phyloP scores from a whole-genome alignment of 768 basidiomycete genomes.

The Wakefieldia striispora region DNA sequence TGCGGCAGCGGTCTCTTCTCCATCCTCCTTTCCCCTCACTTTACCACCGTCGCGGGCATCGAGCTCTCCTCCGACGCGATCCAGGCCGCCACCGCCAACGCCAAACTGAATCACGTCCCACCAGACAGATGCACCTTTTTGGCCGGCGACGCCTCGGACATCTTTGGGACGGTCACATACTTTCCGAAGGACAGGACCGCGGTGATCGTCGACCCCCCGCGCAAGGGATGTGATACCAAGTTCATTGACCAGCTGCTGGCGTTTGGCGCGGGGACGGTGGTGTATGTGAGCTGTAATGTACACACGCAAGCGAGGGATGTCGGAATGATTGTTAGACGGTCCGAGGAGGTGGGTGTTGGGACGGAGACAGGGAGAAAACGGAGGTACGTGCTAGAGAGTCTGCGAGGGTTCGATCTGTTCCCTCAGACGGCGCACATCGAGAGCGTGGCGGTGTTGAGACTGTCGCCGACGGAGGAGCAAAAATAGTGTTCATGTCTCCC shows the following conservation, averaged over 20 bases:
- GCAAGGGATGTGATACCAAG: slow-evolving; percentile 87
- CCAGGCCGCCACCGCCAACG: slow-evolving; percentile 64
- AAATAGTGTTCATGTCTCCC: neutral
- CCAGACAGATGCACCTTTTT: slow-evolving; percentile 60
- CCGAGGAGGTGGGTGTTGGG: slow-evolving; percentile 35
- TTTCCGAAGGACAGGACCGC: slow-evolving; percentile 70
- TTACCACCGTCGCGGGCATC: slow-evolving; percentile 82
- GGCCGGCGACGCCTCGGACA: slow-evolving; percentile 82
- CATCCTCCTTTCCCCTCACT: slow-evolving; percentile 74
- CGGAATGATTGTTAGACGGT: slow-evolving; percentile 59
- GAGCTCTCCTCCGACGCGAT: slow-evolving; percentile 80
- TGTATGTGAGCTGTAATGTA: slow-evolving; percentile 95
- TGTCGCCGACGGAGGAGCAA: slow-evolving; percentile 25
- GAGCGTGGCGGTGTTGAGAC: slow-evolving; percentile 65
- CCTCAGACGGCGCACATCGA: slow-evolving; percentile 97
- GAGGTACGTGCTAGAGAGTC: slow-evolving; percentile 75
- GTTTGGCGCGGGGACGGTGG: slow-evolving; percentile 66
- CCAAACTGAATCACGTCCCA: slow-evolving; percentile 58
- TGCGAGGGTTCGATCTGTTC: slow-evolving; percentile 92
- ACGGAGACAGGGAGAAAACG: slow-evolving; percentile 36
- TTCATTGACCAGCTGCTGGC: slow-evolving; percentile 75
- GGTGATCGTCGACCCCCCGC: slow-evolving; percentile 84
- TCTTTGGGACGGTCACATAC: slow-evolving; percentile 64
- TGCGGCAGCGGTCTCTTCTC: slow-evolving; percentile 90
- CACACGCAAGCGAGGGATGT: slow-evolving; percentile 91